phyloP scores from a whole-genome alignment of 2,329 filamentous ascomycete genomes.

The Venturiaceae sp. region DNA sequence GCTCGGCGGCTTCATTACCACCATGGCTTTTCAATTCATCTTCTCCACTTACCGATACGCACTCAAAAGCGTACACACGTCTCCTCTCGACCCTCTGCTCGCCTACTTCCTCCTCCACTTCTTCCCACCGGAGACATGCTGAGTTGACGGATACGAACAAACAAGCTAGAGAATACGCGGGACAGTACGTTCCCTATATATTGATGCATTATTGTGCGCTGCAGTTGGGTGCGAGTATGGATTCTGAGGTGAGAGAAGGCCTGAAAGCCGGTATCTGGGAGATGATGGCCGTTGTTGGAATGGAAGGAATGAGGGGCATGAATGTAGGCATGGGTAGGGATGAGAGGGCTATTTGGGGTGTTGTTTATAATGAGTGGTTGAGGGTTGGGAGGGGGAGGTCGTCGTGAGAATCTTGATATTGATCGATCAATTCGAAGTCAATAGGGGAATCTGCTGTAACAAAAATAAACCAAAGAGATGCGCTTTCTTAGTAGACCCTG shows the following conservation, averaged over 20 bases:
- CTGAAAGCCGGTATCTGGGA: slow-evolving; percentile 48
- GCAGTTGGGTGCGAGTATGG: slow-evolving; percentile 39
- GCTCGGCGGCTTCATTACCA: slow-evolving; percentile 15
- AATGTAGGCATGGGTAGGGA: slow-evolving; percentile 23
- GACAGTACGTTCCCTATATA: slow-evolving; percentile 47
- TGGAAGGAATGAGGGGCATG: slow-evolving; percentile 24
- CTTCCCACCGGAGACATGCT: slow-evolving; percentile 13
- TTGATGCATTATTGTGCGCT: slow-evolving; percentile 47
- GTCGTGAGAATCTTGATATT: no score
- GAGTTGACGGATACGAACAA: slow-evolving; percentile 49
- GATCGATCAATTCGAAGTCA: no score
- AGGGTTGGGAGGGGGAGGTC: slow-evolving; percentile 2
- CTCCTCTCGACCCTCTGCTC: slow-evolving; percentile 52
- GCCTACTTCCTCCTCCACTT: slow-evolving; percentile 45
- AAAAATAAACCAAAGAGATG: no score
- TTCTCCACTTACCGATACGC: slow-evolving; percentile 25
- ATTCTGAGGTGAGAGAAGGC: slow-evolving; percentile 40
- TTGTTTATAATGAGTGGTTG: slow-evolving; percentile 26
- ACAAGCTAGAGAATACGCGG: slow-evolving; percentile 46
- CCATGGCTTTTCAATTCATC: slow-evolving; percentile 19
- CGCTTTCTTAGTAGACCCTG: no score
- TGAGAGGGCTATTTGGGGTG: slow-evolving; percentile 25
- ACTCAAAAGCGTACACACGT: slow-evolving; percentile 41
- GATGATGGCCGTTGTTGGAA: slow-evolving; percentile 21
- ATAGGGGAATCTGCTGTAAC: no score